phyloP scores from a whole-genome alignment of 345 rosid species.

The Aegle marmelos region DNA sequence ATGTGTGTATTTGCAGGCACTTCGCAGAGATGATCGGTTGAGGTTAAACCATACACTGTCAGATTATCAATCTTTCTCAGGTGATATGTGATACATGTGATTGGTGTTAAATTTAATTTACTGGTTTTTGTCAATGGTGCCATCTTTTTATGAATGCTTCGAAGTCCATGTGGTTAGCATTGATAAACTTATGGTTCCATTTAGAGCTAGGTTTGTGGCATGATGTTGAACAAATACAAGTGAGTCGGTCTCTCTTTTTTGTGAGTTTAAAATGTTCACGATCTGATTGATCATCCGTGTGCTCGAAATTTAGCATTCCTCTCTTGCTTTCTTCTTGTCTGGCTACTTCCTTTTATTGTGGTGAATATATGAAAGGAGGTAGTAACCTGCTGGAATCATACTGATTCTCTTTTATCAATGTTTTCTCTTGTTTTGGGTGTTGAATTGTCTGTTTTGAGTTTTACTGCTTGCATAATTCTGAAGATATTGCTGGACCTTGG shows the following conservation, averaged over 20 bases:
- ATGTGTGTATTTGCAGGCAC: constrained; percentile 50
- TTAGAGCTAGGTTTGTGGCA: not conserved
- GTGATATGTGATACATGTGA: constrained; percentile 36
- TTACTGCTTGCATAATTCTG: not conserved
- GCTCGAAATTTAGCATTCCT: not conserved
- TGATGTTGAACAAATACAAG: not conserved
- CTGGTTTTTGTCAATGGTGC: not conserved
- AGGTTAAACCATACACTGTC: constrained; percentile 46
- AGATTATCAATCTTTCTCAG: constrained; percentile 58
- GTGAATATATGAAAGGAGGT: not conserved
- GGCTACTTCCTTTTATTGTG: not conserved
- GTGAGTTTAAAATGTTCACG: too few relatives aligned
- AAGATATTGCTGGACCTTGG: not conserved
- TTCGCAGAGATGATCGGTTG: constrained; percentile 55
- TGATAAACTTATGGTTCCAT: not conserved
- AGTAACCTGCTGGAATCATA: not conserved
- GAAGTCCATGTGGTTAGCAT: not conserved
- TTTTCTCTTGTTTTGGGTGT: not conserved
- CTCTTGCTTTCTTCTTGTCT: not conserved
- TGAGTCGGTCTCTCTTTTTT: too few relatives aligned
- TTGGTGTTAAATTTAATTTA: not conserved
- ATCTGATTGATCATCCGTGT: not conserved
- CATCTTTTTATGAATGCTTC: not conserved
- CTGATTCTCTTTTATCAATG: not conserved
- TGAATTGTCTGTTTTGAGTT: not conserved